Evolutionary conservation across 2,329 filamentous ascomycete genomes (phyloP), one percentile per base, ranked within the genome.

Genomic region (Penicillium sclerotiorum): DNA sequence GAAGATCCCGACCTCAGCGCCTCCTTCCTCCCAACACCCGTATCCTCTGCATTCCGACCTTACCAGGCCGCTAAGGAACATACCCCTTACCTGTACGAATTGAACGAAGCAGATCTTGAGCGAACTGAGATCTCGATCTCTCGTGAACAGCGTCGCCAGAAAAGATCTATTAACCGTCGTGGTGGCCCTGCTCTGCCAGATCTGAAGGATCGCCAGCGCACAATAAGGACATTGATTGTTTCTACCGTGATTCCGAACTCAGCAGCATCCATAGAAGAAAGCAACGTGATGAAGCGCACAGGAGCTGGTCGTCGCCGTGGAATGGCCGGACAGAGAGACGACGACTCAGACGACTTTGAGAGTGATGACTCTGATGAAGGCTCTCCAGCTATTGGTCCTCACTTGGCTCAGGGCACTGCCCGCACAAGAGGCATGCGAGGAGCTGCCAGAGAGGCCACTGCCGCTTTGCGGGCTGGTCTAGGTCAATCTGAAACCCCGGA

Each of bases 101-200:
- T 97, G 61, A 95, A 86, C 62, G 93, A 97, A 62, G 84, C 86
- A 22, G 92, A 96, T 58, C 76, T 97, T 36, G 92, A 97, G 70
- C 84, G 88, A 54, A 93, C 92, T 46, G 94, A 99, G 70, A 84
- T 92, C 23, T 94, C 92, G 32, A 93, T 97, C 62, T 92, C 94
- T 50, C 84, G 94, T 58, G 94, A 99, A 68, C 92, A 97, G 71
- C 82, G 94, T 61, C 84, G 92, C 44, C 92, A 97, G 73, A 99
- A 99, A 76, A 85, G 94, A 40, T 96, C 94, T 6, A 89, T 96
- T 61, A 97, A 96, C 69, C 83, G 94, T 55, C 85, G 94, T 62
- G 94, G 94, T 56, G 94, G 94, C 0, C 94, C 94, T 5, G 88
- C 90, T 52, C 77, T 99, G 33, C 94, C 94, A n/a, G 94, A 99